Evolutionary conservation across 1,284 basidiomycete species (phyloP).

Genomic region (Apiotrichum mycotoxinovorans): DNA sequence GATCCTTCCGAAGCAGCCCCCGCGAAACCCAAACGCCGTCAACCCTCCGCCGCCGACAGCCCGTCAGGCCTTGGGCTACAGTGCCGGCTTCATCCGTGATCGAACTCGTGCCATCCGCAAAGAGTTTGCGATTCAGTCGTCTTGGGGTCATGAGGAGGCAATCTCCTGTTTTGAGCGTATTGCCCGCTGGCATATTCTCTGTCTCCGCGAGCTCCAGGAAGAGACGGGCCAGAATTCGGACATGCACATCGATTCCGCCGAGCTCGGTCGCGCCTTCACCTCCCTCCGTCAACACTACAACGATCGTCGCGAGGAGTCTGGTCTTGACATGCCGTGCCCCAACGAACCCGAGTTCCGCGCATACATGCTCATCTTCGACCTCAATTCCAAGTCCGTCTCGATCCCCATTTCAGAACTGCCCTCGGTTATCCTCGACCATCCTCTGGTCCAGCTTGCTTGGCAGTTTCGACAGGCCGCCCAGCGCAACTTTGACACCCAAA

Average conservation of each 20-base stretch:
- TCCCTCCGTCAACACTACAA: conserved; percentile 91
- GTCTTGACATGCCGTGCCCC: conserved; percentile 57
- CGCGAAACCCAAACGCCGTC: conserved; percentile 23
- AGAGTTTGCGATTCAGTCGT: conserved; percentile 92
- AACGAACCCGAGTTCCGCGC: conserved; percentile 94
- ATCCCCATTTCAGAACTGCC: conserved; percentile 70
- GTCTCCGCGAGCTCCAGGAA: conserved; percentile 66
- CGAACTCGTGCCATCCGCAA: conserved; percentile 84
- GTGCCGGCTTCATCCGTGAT: conserved; percentile 74
- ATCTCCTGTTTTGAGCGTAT: conserved; percentile 92
- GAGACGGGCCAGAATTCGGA: conserved; percentile 41
- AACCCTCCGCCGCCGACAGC: conserved; percentile 26
- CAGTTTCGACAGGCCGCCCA: conserved; percentile 77
- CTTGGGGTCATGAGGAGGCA: conserved; percentile 64
- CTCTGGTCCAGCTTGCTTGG: conserved; percentile 75
- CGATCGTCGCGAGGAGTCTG: conserved; percentile 64
- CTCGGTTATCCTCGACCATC: conserved; percentile 63
- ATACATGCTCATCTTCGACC: conserved; percentile 87
- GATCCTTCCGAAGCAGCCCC: conserved; percentile 61
- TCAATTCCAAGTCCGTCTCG: conserved; percentile 76
- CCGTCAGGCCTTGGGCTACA: conserved; percentile 58
- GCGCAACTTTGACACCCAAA: conserved; percentile 60
- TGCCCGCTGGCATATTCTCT: conserved; percentile 87
- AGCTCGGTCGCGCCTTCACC: conserved; percentile 57
- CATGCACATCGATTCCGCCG: conserved; percentile 46